Percentiles rank a stretch among this genome's conserved stretches.
Conservation (phyloP, 805 yeast species). For the Ogataea zsoltii region DNA sequence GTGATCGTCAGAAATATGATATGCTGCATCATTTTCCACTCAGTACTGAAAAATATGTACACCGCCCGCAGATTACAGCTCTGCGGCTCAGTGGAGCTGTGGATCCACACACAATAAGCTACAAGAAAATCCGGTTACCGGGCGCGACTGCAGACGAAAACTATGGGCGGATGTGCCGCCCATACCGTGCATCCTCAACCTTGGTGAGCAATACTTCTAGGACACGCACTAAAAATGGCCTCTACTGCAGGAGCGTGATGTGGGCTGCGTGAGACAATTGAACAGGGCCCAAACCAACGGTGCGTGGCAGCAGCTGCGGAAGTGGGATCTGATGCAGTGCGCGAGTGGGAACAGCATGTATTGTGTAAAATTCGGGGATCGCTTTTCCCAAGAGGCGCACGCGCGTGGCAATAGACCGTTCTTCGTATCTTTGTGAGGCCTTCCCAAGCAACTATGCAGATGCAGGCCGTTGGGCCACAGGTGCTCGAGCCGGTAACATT, state of each 20-base stretch:
- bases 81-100: background rate
- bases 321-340: background rate
- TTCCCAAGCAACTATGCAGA: background rate
- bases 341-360: background rate
- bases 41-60: background rate
- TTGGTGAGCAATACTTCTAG: too few relatives aligned
- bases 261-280: background rate
- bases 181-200: background rate
- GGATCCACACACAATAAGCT: background rate
- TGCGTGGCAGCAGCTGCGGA: background rate
- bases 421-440: background rate
- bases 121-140: background rate
- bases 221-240: background rate
- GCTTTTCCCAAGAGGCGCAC: background rate
- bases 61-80: constrained; percentile 4
- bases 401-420: background rate
- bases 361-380: background rate
- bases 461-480: constrained; percentile 5
- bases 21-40: constrained; percentile 2
- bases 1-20: constrained; percentile 2
- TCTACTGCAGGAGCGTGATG: background rate
- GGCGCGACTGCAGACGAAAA: background rate
- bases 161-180: too few relatives aligned
- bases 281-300: background rate
- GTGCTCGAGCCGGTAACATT: background rate